Evolutionary conservation across 1,284 basidiomycete species (phyloP).

Genomic region (Ustilago xerochloae): DNA sequence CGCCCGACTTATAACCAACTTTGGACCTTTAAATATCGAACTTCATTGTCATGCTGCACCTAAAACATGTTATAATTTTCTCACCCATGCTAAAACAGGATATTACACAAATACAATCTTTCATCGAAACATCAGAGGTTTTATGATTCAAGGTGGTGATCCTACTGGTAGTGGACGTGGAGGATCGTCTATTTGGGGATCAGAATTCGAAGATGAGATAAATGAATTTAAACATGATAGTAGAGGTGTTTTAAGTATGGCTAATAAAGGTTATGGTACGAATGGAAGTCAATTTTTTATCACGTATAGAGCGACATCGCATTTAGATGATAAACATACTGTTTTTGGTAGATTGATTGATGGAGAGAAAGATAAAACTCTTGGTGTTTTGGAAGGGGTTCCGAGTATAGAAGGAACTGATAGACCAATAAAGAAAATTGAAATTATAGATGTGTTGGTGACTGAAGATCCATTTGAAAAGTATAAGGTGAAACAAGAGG

Average conservation of each 20-base stretch:
- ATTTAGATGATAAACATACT: slow-evolving; percentile 81
- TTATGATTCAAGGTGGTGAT: slow-evolving; percentile 98
- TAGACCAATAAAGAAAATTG: slow-evolving; percentile 82
- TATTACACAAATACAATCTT: slow-evolving; percentile 89
- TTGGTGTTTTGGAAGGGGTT: slow-evolving; percentile 83
- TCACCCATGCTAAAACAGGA: slow-evolving; percentile 76
- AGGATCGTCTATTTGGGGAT: slow-evolving; percentile 93
- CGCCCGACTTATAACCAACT: slow-evolving; percentile 83
- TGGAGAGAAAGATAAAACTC: slow-evolving; percentile 79
- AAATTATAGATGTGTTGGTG: slow-evolving; percentile 69
- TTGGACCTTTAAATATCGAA: slow-evolving; percentile 90
- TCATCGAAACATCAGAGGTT: slow-evolving; percentile 93
- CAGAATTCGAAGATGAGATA: slow-evolving; percentile 92
- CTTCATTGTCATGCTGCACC: slow-evolving; percentile 91
- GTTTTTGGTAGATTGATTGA: slow-evolving; percentile 94
- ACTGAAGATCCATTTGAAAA: slow-evolving; percentile 62
- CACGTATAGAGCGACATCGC: slow-evolving; percentile 73
- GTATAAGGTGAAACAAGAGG: slow-evolving; percentile 44
- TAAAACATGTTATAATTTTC: slow-evolving; percentile 95
- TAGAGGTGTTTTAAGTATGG: slow-evolving; percentile 64
- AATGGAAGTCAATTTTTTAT: slow-evolving; percentile 65
- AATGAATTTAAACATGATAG: slow-evolving; percentile 69
- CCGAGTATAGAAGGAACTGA: slow-evolving; percentile 86
- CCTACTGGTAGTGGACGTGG: slow-evolving; percentile 95
- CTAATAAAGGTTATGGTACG: slow-evolving; percentile 62